Evolutionary conservation across 305 asterid species (phyloP).

Genomic region (Rubia tinctorum): DNA sequence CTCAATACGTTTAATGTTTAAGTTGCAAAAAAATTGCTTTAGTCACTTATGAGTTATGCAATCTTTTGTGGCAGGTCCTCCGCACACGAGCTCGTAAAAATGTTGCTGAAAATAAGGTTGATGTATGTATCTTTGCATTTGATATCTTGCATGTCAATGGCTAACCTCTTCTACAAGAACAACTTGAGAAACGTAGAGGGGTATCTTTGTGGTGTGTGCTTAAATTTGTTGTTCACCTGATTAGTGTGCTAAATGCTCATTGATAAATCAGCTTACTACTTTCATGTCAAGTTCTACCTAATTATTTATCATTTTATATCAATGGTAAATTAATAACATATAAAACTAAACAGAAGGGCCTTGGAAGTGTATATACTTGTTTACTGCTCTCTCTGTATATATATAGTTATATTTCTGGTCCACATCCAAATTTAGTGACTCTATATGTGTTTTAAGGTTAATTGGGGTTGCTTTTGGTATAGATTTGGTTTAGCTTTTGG

Average conservation of each 20-base stretch:
- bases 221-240: background rate
- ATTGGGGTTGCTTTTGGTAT: background rate
- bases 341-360: background rate
- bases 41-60: conserved; percentile 8
- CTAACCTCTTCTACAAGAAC: conserved; percentile 80
- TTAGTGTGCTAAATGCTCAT: background rate
- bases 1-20: background rate
- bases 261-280: background rate
- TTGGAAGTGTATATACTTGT: background rate
- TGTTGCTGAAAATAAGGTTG: conserved; percentile 83
- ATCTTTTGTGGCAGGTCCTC: conserved; percentile 54
- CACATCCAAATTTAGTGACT: background rate
- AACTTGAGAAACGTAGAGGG: conserved; percentile 82
- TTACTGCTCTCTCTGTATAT: background rate
- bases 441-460: background rate
- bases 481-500: conserved; percentile 24
- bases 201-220: conserved; percentile 30
- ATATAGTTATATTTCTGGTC: background rate
- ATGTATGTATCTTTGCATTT: conserved; percentile 87
- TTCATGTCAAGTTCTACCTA: background rate
- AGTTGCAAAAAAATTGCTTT: background rate
- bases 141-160: conserved; percentile 90
- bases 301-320: background rate
- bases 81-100: conserved; percentile 93
- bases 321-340: background rate